Percentiles rank a stretch among this genome's conserved stretches.
Evolutionary conservation across 116 monocot genomes (phyloP).

Genomic region (Trichopus zeylanicus): DNA sequence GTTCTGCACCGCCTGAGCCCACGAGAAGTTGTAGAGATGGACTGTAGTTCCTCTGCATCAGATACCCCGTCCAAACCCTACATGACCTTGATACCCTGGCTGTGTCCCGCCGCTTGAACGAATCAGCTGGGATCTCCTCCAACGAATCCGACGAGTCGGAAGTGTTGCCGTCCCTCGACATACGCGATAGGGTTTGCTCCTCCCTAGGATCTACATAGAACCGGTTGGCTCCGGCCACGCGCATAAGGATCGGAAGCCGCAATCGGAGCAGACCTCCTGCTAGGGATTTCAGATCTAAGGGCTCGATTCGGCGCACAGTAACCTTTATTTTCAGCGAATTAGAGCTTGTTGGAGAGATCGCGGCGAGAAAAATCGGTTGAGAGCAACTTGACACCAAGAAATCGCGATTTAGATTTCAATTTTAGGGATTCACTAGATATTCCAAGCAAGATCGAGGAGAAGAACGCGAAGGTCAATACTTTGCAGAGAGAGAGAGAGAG

Average conservation of each 20-base stretch:
- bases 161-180: constrained; percentile 36
- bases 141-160: constrained; percentile 42
- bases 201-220: constrained; percentile 20
- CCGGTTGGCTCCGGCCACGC: constrained; percentile 20
- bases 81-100: constrained; percentile 27
- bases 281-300: too few relatives aligned
- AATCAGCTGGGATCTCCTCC: constrained; percentile 54
- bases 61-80: constrained; percentile 23
- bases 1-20: constrained; percentile 97
- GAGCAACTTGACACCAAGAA: too few relatives aligned
- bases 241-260: constrained; percentile 24
- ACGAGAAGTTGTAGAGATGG: constrained; percentile 74
- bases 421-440: too few relatives aligned
- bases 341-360: too few relatives aligned
- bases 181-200: constrained; percentile 15
- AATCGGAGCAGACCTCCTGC: background rate
- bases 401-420: too few relatives aligned
- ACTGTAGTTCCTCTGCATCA: constrained; percentile 29
- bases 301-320: too few relatives aligned
- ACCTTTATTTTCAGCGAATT: too few relatives aligned
- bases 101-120: constrained; percentile 37
- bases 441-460: too few relatives aligned
- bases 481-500: too few relatives aligned
- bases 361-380: too few relatives aligned
- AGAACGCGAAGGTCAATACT: too few relatives aligned